Percentiles rank a stretch among this genome's conserved stretches.
These are phyloP conservation scores for Pichia sp. DNA, from an alignment of 1,139 yeast species.

Conservation along the genomic window DNA sequence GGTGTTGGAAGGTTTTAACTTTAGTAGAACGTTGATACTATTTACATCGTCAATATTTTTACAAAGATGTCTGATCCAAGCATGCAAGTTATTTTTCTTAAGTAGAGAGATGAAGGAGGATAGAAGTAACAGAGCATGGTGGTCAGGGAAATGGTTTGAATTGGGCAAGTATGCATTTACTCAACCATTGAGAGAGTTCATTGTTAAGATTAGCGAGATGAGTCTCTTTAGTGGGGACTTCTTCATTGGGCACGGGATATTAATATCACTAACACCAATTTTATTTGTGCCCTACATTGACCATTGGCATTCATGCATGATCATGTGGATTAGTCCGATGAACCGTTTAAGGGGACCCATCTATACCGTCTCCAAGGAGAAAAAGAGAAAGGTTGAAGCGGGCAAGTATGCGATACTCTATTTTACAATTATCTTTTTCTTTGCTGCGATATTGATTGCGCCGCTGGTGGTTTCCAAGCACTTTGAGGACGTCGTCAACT, in stretches of 20 bases:
- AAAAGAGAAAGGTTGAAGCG: constrained; percentile 37
- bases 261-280: constrained; percentile 58
- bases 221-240: constrained; percentile 70
- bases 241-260: constrained; percentile 58
- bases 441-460: constrained; percentile 22
- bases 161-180: constrained; percentile 52
- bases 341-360: constrained; percentile 44
- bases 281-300: constrained; percentile 68
- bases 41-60: constrained; percentile 52
- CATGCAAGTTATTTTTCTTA: constrained; percentile 43
- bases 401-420: constrained; percentile 40
- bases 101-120: constrained; percentile 60
- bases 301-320: constrained; percentile 70
- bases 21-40: constrained; percentile 55
- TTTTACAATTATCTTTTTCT: constrained; percentile 34
- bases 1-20: constrained; percentile 60
- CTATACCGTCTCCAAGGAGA: constrained; percentile 35
- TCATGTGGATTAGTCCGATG: constrained; percentile 77
- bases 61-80: constrained; percentile 51
- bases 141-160: constrained; percentile 76
- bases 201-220: constrained; percentile 66
- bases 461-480: constrained; percentile 25
- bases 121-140: constrained; percentile 67
- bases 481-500: constrained; percentile 23
- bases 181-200: constrained; percentile 66